Base-by-base conservation (phyloP, 176 grass and related monocot genomes). In the Paspalum notatum region DNA sequence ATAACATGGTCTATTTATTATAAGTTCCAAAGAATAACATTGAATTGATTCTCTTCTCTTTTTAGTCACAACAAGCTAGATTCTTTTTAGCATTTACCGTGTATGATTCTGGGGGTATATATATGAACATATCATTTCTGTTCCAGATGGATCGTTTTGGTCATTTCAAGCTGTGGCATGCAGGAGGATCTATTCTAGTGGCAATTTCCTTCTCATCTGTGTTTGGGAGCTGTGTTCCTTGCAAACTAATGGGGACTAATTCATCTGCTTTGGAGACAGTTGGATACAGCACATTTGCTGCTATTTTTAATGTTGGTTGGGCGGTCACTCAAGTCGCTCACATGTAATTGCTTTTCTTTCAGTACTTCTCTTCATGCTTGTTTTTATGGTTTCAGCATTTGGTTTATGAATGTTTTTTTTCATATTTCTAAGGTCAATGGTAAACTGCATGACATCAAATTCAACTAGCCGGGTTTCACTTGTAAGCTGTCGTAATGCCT, bases 231-330 rank as follows among this genome's bases (percentile, higher is more conserved):
- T 98, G 96, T 64, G 44, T 98, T 66, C 90, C 92, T 74, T 98
- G 96, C 84, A 89, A 91, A 79, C 62, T 98, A 82, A 89, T 82
- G 62, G 85, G 87, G 63, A 91, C 86, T 75, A 46, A 71, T 79
- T 90, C 92, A 3, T 84, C 79, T 72, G 75, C 74, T 41, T 58
- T 98, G 53, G 90, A 98, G 86, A 98, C 92, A 45, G 82, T 98
- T 89, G 92, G 92, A 62, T 98, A 98, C 82, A 95, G 92, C 87
- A 89, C 78, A 79, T 98, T 98, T 76, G 96, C 96, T 5, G 79
- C 92, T 71, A 95, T 98, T 82, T 98, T 98, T 46, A 98, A 98
- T 82, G 88, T 98, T 68, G 96, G 96, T 47, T 98, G 96, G 96
- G 96, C 96, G 75, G 89, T 95, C 79, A 90, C 96, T 71, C 96